Evolutionary conservation across 2,329 filamentous ascomycete species (phyloP).

Genomic region (Cladobotryum mycophilum): DNA sequence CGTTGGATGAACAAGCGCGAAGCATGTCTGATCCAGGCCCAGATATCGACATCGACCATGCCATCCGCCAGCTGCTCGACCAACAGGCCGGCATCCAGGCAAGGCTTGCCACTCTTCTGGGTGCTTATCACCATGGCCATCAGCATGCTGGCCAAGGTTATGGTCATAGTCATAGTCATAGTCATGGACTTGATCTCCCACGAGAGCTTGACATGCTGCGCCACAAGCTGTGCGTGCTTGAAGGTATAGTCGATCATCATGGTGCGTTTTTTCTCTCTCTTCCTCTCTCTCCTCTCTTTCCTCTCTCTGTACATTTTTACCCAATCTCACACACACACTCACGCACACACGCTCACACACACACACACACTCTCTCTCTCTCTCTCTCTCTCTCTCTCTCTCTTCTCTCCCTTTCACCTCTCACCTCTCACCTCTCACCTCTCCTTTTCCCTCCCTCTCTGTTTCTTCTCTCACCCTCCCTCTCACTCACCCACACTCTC

Average conservation of each 20-base stretch:
- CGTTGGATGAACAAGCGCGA: neutral
- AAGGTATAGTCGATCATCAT: slow-evolving; percentile 41
- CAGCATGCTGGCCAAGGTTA: neutral
- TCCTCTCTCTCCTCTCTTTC: slow-evolving; percentile 5
- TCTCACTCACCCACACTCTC: neutral
- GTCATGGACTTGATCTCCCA: slow-evolving; percentile 38
- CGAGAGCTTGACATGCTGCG: slow-evolving; percentile 50
- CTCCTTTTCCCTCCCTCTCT: neutral
- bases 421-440: too few species aligned
- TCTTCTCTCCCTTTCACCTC: too few species aligned
- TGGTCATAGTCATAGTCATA: neutral
- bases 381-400: neutral
- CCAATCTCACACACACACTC: neutral
- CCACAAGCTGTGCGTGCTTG: slow-evolving; percentile 46
- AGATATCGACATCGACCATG: slow-evolving; percentile 7
- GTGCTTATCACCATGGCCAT: slow-evolving; percentile 29
- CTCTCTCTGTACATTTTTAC: slow-evolving; percentile 5
- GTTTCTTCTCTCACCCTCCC: neutral
- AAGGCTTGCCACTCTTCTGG: slow-evolving; percentile 42
- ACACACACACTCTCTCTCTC: neutral
- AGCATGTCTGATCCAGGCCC: slow-evolving; percentile 3
- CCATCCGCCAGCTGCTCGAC: slow-evolving; percentile 36
- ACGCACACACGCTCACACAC: slow-evolving; percentile 5
- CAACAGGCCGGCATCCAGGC: slow-evolving; percentile 50
- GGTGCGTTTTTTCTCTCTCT: slow-evolving; percentile 28